Percentiles rank a stretch among this genome's conserved stretches.
Conservation (phyloP, 495 filamentous ascomycete genomes). For the Elasticomyces elasticus region DNA sequence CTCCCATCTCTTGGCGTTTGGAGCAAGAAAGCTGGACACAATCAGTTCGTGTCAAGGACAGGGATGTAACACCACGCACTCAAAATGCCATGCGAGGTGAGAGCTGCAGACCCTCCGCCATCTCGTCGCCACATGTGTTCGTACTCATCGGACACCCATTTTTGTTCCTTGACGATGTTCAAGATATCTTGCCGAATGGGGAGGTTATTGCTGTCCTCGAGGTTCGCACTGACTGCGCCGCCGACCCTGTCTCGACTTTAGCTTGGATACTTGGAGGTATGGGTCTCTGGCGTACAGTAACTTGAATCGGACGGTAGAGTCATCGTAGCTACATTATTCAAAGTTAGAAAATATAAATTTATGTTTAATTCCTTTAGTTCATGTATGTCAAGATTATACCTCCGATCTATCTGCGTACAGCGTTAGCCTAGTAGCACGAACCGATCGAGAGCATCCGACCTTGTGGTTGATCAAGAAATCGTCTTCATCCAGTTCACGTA, state of each 20-base stretch:
- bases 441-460: neutral
- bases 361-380: too few species aligned
- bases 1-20: conserved; percentile 22
- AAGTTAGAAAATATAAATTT: conserved; percentile 8
- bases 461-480: conserved; percentile 22
- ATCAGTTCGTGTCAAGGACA: neutral
- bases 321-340: too few species aligned
- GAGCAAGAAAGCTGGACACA: conserved; percentile 15
- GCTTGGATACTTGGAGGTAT: neutral
- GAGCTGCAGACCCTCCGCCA: conserved; percentile 15
- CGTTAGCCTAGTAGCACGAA: neutral
- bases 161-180: conserved; percentile 12
- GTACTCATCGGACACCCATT: conserved; percentile 21
- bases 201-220: conserved; percentile 10
- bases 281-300: conserved; percentile 8
- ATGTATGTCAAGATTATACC: too few species aligned
- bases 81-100: conserved; percentile 16
- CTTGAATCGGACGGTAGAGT: conserved; percentile 20
- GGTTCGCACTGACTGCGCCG: conserved; percentile 17
- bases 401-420: conserved; percentile 3
- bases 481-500: conserved; percentile 18
- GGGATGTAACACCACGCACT: neutral
- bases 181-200: conserved; percentile 8
- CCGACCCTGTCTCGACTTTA: conserved; percentile 4
- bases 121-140: conserved; percentile 24